phyloP scores from a whole-genome alignment of 129 eudicot genomes.

The Chrysanthemum makinoi region DNA sequence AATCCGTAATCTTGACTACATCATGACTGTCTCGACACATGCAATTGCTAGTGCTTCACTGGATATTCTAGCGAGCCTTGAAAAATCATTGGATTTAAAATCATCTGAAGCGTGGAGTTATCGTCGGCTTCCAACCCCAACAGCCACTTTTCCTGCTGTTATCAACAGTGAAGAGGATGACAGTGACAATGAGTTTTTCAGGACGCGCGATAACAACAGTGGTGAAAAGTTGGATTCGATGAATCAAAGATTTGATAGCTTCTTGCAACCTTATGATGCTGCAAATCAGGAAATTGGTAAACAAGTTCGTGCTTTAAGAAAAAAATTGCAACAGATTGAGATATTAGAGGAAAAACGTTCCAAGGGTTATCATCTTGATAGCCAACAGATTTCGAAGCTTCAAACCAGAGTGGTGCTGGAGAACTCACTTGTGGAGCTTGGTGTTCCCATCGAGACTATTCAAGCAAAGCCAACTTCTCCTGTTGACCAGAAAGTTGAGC shows the following conservation, averaged over 20 bases:
- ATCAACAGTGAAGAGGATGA: conserved; percentile 92
- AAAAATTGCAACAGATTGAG: conserved; percentile 94
- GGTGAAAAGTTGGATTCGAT: conserved; percentile 33
- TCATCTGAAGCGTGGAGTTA: conserved; percentile 92
- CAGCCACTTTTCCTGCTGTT: conserved; percentile 90
- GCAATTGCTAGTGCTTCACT: conserved; percentile 65
- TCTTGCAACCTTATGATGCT: conserved; percentile 57
- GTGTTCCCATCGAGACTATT: conserved; percentile 62
- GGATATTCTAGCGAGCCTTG: conserved; percentile 70
- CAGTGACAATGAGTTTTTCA: conserved; percentile 49
- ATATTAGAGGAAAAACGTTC: conserved; percentile 80
- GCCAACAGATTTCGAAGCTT: conserved; percentile 84
- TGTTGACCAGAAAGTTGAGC: conserved; percentile 51
- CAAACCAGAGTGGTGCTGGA: conserved; percentile 56
- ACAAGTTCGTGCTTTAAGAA: conserved; percentile 69
- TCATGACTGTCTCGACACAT: conserved; percentile 67
- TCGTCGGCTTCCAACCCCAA: conserved; percentile 89
- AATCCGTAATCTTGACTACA: conserved; percentile 85
- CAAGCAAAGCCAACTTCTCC: conserved; percentile 36
- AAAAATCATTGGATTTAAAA: conserved; percentile 61
- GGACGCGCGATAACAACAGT: conserved; percentile 56
- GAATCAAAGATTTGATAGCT: conserved; percentile 54
- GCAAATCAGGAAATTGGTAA: conserved; percentile 48
- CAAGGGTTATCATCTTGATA: conserved; percentile 89
- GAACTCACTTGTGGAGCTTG: conserved; percentile 78